Conservation (phyloP, 345 rosid species). For the Aquilaria malaccensis region DNA sequence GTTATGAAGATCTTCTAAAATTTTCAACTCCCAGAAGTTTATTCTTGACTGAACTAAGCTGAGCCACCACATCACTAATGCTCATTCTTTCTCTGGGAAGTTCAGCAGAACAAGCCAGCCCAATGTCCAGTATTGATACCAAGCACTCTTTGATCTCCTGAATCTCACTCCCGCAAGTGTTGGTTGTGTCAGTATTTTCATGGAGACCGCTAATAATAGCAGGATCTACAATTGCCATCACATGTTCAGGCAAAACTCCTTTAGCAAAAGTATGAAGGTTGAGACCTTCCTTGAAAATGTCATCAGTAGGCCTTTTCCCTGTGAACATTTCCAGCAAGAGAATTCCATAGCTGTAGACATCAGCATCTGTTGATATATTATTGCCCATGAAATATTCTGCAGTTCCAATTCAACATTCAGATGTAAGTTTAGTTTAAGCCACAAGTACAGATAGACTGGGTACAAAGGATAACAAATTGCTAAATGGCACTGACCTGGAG, state of each 20-base stretch:
- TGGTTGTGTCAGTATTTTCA: neutral
- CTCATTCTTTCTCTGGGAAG: constrained; percentile 5
- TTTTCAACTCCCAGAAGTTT: neutral
- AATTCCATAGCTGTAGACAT: constrained; percentile 10
- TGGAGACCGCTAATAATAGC: neutral
- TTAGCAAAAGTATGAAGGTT: constrained; percentile 5
- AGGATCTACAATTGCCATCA: neutral
- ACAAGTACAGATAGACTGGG: neutral
- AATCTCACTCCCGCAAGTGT: neutral
- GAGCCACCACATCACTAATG: constrained; percentile 8
- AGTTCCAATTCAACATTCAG: neutral
- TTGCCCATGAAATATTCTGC: constrained; percentile 7
- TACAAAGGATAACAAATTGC: neutral
- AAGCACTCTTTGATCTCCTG: neutral
- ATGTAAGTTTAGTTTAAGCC: neutral
- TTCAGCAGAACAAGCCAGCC: constrained; percentile 18
- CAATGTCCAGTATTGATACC: constrained; percentile 13
- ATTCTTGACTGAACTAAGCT: neutral
- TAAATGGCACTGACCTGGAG: constrained; percentile 2
- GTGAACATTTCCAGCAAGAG: constrained; percentile 12
- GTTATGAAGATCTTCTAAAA: no score
- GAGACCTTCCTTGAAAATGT: neutral
- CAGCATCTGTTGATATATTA: constrained; percentile 1
- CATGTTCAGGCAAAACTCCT: neutral
- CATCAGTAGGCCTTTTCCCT: constrained; percentile 3